Base-by-base conservation (phyloP, 805 yeast species). In the Schwanniomyces polymorphus region DNA sequence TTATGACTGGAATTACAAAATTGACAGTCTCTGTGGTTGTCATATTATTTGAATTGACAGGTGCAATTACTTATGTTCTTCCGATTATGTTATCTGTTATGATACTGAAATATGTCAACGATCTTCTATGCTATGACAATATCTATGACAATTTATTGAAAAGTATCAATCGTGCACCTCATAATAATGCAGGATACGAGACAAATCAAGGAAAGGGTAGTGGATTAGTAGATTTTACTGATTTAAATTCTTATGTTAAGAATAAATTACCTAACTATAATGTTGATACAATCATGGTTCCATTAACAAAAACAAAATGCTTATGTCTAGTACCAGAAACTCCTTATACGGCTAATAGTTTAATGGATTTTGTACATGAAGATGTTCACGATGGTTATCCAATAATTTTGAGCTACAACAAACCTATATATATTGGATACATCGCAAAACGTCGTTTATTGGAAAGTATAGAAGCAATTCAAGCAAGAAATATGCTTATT, bases 11-110 rank as follows among this genome's bases (percentile, higher is more conserved):
- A 4, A 82, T 85, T 12, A 88, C 96, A 3, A 81, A 88, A 53
- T 78, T 89, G 67, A 88, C 91, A 4, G 85, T 88, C 52, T 79
- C 90, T 38, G 84, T 86, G 7, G 96, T 88, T 14, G 91, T 89
- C 6, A 81, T 90, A 23, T 74, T 88, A 52, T 86, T 88, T 63
- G 97, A 89, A 63, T 68, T 89, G 34, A 88, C 96, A 0, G 97
- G 96, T 23, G 97, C 96, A 0, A 74, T 90, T 42, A 79, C 87
- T 0, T 89, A 89, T 58, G 90, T 88, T 2, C 70, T 89, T 38
- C 97, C 97, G 0, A 86, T 89, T 27, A 89, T 89, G 97, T 70
- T 83, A 11, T 86, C 91, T 0, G 96, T 88, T 2, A 79, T 90
- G 73, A 75, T 84, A 7, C 81, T 91, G 41, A 84, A 87, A 56